A percentile compares a stretch with the other conserved stretches of the same genome.
phyloP scores from a whole-genome alignment of 78 protist species.

The Dictyostelium purpureum region DNA sequence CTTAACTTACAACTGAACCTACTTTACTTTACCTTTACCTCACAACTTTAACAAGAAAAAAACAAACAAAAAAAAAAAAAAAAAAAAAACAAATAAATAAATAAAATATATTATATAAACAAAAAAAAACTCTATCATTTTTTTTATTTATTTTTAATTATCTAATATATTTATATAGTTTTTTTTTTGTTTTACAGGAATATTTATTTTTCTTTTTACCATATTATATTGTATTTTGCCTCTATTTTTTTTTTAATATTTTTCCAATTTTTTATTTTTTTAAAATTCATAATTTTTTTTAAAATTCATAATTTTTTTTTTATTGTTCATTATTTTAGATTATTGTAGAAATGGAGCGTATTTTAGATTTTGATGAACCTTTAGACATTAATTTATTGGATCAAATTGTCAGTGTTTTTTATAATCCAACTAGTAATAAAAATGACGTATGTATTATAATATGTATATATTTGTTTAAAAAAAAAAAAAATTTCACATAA shows the following conservation, averaged over 20 bases:
- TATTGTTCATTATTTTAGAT: no score
- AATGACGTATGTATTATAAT: conserved; percentile 27
- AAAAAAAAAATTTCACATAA: background rate
- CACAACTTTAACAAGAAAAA: background rate
- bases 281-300: background rate
- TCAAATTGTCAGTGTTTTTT: conserved; percentile 48
- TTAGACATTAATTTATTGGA: conserved; percentile 84
- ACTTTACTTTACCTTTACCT: conserved; percentile 5
- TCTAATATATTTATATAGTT: background rate
- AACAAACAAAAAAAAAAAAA: background rate
- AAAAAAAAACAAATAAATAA: background rate
- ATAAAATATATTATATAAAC: background rate
- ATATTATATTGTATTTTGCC: no score
- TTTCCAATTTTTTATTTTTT: no score
- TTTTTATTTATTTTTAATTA: background rate
- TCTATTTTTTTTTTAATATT: no score
- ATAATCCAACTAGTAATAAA: background rate
- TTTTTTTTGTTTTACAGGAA: background rate
- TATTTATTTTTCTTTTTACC: background rate
- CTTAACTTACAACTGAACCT: background rate
- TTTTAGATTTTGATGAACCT: conserved; percentile 87
- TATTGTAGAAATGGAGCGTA: conserved; percentile 70
- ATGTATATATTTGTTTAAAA: no score
- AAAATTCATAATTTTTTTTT: no score
- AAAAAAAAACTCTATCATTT: background rate